A percentile compares a stretch with the other conserved stretches of the same genome.
These are phyloP conservation scores for Lipomyces japonicus DNA, from an alignment of 805 yeast genomes.

Conservation along the genomic window DNA sequence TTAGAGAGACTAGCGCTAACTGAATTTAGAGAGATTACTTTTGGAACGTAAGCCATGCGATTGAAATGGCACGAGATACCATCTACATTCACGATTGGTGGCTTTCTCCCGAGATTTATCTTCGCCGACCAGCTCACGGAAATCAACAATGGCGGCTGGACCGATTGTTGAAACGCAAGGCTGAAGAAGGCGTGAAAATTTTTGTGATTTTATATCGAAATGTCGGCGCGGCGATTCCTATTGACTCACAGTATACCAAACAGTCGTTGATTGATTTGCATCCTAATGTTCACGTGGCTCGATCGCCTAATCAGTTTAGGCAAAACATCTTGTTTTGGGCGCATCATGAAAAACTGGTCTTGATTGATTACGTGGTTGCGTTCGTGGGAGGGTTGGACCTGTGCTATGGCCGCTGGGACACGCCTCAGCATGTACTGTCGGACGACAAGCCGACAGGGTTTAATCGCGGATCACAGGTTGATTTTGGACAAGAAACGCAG, in stretches of 20 bases:
- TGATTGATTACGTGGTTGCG: conserved; percentile 82
- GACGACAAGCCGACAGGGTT: conserved; percentile 53
- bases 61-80: conserved; percentile 89
- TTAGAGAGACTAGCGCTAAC: no score
- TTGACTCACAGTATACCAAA: conserved; percentile 91
- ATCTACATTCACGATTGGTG: conserved; percentile 98
- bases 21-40: conserved; percentile 65
- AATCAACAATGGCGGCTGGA: conserved; percentile 93
- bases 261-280: conserved; percentile 84
- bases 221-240: conserved; percentile 87
- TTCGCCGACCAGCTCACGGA: conserved; percentile 92
- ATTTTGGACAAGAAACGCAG: conserved; percentile 50
- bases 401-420: conserved; percentile 93
- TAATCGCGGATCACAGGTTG: conserved; percentile 26
- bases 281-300: conserved; percentile 78
- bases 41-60: conserved; percentile 92
- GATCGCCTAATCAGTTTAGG: conserved; percentile 92
- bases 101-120: conserved; percentile 89
- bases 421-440: conserved; percentile 86
- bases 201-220: conserved; percentile 89
- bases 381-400: conserved; percentile 94
- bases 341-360: conserved; percentile 89
- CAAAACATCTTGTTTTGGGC: conserved; percentile 98
- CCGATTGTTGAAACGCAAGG: conserved; percentile 79
- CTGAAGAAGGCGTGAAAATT: conserved; percentile 91